Evolutionary conservation across 2,329 filamentous ascomycete species (phyloP), one percentile per base, ranked within the genome.

Genomic region (Aureobasidium sp.): DNA sequence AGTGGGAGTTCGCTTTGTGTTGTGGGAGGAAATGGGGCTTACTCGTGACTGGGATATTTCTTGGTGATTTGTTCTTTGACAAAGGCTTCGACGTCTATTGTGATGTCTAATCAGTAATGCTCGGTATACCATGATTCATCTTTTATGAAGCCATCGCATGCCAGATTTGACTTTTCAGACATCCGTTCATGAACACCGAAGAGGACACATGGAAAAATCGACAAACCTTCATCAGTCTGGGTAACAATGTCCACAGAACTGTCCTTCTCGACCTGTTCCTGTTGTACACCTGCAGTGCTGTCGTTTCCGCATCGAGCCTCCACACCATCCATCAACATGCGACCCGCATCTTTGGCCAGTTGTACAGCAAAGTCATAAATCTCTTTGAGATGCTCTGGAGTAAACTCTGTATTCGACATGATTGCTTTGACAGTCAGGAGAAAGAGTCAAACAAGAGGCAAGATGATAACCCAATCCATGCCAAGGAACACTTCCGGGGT

Each of bases 241-340:
- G 88, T 91, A 25, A 91, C 88, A 64, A 91, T 83, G 70, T 91
- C 89, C 11, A 91, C 88, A 1, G 87, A 81, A 69, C 83, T 90
- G 66, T 89, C 85, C 72, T 92, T 92, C 73, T 91, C 86, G 8
- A 78, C 75, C 16, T 53, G 45, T 27, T 27, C 48, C n/a, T 61
- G 58, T 25, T 53, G 45, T 36, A 37, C 30, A 60, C 81, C 79
- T 1, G 68, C 67, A 30, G 37, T 34, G 21, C 7, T 37, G 63
- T 79, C 73, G 47, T 71, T 68, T 10, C 73, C 75, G 67, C 81
- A 82, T 37, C 85, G 79, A 64, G 78, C 71, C 65, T 81, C 78
- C n/a, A 86, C 83, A 13, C 83, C 85, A 53, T 85, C 79, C 70
- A 88, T 81, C 45, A 91, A 79, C 68, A 89, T 79, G 59, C 81